Evolutionary conservation across 768 basidiomycete genomes (phyloP), one percentile per base, ranked within the genome.

Genomic region (Leccinum truebloodii): DNA sequence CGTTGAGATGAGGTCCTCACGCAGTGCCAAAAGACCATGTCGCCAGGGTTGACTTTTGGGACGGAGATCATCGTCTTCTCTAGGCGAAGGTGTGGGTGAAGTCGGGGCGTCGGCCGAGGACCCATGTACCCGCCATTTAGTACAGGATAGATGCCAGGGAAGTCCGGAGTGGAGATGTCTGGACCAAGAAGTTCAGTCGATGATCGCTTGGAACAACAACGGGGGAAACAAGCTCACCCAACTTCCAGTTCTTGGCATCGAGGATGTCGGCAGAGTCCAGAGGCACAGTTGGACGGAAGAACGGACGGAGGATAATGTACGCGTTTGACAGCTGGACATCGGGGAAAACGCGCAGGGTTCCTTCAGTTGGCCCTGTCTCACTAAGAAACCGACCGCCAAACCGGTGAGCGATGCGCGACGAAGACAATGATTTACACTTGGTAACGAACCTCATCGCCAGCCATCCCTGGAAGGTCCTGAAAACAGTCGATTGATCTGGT

Each of bases 21-120:
- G 59, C 86, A 87, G 65, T 89, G 88, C 88, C 90, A 91, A 73
- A 88, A 90, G 3, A 90, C 87, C 66, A 87, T 84, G 69, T 92
- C 90, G 2, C 91, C 91, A 0, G 90, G 89, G 53, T 79, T 77
- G 6, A 92, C 90, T 62, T 79, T 82, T 1, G 90, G 90, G 10
- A 89, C 78, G 2, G 86, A 84, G 26, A 83, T 83, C 88, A 92
- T 90, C 2, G 85, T 85, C 52, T 81, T 73, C 0, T 81, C 79
- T 1, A 91, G 78, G 60, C 78, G 76, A 57, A 92, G 76, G 70
- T 92, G 87, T 6, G 90, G 90, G 67, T 92, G 89, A 1, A 80
- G 77, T 18, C 63, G 71, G 12, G 83, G 78, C 18, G 80, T 87
- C 8, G 85, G 84, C 30, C 66, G 69, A 16, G 84, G 86, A 2